These are phyloP conservation scores for Cicer judaicum DNA, from an alignment of 306 rosid species.

Conservation along the genomic window DNA sequence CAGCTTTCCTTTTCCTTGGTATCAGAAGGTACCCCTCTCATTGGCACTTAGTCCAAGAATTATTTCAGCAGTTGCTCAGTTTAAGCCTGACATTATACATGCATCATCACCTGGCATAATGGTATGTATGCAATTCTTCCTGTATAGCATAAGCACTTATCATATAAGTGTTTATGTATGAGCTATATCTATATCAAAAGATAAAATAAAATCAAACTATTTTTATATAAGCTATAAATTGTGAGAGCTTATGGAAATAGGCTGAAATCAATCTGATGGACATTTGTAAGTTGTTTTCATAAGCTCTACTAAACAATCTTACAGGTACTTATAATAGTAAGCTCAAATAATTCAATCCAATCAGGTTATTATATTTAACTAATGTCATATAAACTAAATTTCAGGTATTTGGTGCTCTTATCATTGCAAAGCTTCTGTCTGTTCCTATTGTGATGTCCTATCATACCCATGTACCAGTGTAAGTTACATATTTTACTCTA, in stretches of 20 bases:
- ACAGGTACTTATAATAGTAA: no score
- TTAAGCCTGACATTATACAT: constrained; percentile 56
- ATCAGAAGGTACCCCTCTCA: constrained; percentile 53
- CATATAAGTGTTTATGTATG: no score
- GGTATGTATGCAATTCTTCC: constrained; percentile 38
- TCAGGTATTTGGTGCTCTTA: constrained; percentile 53
- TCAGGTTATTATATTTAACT: background rate
- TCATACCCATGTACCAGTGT: constrained; percentile 99
- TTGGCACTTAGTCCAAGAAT: constrained; percentile 57
- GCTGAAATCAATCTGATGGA: no score
- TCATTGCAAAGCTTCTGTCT: constrained; percentile 51
- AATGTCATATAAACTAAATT: constrained; percentile 17
- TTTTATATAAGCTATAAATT: no score
- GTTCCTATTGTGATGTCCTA: constrained; percentile 78
- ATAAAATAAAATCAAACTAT: no score
- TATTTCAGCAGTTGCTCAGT: constrained; percentile 50
- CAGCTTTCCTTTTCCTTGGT: constrained; percentile 55
- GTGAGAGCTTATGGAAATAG: no score
- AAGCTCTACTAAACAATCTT: no score
- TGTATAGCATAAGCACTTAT: background rate
- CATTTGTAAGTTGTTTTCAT: no score
- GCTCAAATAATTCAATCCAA: no score
- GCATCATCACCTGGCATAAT: constrained; percentile 53
- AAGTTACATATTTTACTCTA: constrained; percentile 46
- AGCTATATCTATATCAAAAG: no score